Percentiles rank a stretch among this genome's conserved stretches.
These are phyloP conservation scores for Polygonum maritimum DNA, from an alignment of 148 eudicot species.

Conservation along the genomic window DNA sequence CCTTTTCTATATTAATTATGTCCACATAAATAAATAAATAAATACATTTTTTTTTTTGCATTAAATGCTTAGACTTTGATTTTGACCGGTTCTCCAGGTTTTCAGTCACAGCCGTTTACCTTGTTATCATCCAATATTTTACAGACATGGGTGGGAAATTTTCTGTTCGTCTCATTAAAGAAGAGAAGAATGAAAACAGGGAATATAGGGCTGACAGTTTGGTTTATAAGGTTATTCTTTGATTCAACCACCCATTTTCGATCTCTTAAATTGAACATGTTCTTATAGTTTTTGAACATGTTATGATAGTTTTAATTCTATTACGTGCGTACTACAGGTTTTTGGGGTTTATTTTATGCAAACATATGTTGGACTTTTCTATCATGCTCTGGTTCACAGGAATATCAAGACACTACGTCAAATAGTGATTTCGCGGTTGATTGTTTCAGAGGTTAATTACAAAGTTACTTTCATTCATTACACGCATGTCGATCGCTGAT, in stretches of 20 bases:
- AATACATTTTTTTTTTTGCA: too few species aligned
- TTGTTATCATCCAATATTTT: slow-evolving; percentile 71
- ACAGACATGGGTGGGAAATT: slow-evolving; percentile 68
- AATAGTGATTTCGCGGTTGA: slow-evolving; percentile 74
- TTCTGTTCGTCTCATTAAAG: slow-evolving; percentile 64
- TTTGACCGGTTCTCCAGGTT: slow-evolving; percentile 42
- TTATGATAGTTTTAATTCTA: too few species aligned
- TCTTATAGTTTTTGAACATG: too few species aligned
- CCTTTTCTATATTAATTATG: slow-evolving; percentile 10
- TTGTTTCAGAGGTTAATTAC: slow-evolving; percentile 74
- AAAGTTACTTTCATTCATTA: neutral
- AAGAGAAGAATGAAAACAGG: slow-evolving; percentile 49
- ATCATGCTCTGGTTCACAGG: slow-evolving; percentile 80
- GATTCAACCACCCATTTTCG: neutral
- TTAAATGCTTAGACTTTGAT: too few species aligned
- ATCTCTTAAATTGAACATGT: too few species aligned
- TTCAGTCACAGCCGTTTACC: slow-evolving; percentile 71
- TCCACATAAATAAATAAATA: too few species aligned
- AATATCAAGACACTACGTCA: slow-evolving; percentile 74
- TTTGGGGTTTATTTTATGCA: slow-evolving; percentile 96
- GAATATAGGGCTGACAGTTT: slow-evolving; percentile 79
- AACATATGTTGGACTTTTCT: slow-evolving; percentile 83
- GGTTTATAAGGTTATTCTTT: slow-evolving; percentile 57
- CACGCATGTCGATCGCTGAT: neutral
- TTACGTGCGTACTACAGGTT: slow-evolving; percentile 63